Evolutionary conservation across 2,329 filamentous ascomycete genomes (phyloP).

Genomic region (Thielaviopsis euricoi): DNA sequence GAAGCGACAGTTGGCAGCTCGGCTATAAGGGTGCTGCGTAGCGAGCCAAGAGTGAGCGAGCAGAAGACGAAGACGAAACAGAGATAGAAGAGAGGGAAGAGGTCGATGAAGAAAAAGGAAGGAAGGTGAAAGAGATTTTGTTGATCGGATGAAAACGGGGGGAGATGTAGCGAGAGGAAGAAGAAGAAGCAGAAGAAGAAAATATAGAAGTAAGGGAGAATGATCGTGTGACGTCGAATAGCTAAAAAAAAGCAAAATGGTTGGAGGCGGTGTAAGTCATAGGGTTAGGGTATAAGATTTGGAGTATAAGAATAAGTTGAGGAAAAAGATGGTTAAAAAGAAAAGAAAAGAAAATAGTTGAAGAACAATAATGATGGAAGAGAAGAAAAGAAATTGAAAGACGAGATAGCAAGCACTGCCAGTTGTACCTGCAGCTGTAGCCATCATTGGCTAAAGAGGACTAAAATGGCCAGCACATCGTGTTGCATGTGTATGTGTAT

Average conservation of each 20-base stretch:
- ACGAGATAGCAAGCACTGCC: not conserved
- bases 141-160: no score
- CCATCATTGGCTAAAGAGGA: not conserved
- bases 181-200: not conserved
- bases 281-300: not conserved
- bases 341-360: not conserved
- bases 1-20: not conserved
- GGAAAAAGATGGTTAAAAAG: no score
- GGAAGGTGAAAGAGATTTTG: no score
- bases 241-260: no score
- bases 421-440: conserved; percentile 5
- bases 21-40: not conserved
- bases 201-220: not conserved
- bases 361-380: not conserved
- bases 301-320: not conserved
- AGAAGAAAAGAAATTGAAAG: no score
- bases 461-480: no score
- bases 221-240: not conserved
- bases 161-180: no score
- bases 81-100: no score
- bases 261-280: not conserved
- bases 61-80: not conserved
- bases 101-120: not conserved
- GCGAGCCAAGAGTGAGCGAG: not conserved
- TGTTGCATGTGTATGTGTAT: not conserved